Evolutionary conservation across 1,284 basidiomycete species (phyloP), one percentile per base, ranked within the genome.

Genomic region (Testicularia cyperi): DNA sequence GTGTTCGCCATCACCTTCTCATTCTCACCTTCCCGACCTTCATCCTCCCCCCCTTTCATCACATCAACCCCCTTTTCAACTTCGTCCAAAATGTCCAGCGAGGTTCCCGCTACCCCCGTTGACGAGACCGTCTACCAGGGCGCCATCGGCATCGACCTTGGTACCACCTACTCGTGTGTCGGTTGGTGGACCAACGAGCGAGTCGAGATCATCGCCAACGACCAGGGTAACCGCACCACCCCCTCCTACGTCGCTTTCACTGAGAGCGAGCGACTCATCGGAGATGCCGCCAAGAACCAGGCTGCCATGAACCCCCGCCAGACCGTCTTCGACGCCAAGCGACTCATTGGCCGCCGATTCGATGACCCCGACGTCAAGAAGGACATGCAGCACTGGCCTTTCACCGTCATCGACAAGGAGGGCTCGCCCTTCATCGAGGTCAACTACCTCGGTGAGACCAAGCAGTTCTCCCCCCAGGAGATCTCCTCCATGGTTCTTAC

Each of bases 231-330:
- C 86, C 86, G 94, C 71, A 96, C 94, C 73, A 97, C 94, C 48
- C 94, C 94, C 48, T 98, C 94, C 70, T 97, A 97, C 81, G 94
- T 97, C 80, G 91, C 94, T 72, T 97, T 98, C 84, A 92, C 91
- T 68, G 81, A 90, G 62, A 88, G 88, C 79, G 94, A 98, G 84
- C 92, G 94, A 83, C 82, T 98, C 79, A 97, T 97, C 77, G 94
- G 92, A 79, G 94, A 97, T 85, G 77, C 77, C 37, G 78, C 77
- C 63, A 78, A 79, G 78, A 78, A 74, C 70, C 76, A 80, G 74
- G 91, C 91, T 72, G 94, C 92, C 68, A 97, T 97, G 83, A 97
- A 97, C 81, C 78, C 78, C 87, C 91, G 82, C 86, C 88, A 70
- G 90, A 92, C 77, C 34, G 64, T 72, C 44, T 68, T 69, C 55